Conservation (phyloP, 805 yeast species). For the Candida gorgasii region DNA sequence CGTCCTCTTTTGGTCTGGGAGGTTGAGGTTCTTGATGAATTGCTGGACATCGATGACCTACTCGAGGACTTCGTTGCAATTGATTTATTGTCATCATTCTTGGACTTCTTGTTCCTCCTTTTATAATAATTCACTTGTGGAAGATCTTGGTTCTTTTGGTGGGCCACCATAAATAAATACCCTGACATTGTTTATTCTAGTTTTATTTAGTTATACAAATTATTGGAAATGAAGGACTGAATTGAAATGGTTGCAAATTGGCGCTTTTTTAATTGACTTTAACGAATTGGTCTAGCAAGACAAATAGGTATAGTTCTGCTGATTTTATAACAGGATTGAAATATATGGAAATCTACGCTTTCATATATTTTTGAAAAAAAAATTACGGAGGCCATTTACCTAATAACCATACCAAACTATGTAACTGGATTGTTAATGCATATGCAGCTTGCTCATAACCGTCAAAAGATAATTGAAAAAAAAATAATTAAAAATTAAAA, state of each 20-base stretch:
- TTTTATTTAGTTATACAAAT: background rate
- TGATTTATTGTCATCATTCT: conserved; percentile 12
- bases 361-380: background rate
- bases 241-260: background rate
- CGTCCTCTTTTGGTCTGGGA: background rate
- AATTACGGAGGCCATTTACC: background rate
- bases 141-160: conserved; percentile 11
- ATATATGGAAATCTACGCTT: background rate
- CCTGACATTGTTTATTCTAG: conserved; percentile 14
- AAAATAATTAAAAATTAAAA: background rate
- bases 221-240: background rate
- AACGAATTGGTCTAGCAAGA: too few relatives aligned
- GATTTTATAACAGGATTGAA: too few relatives aligned
- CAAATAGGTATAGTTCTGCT: too few relatives aligned
- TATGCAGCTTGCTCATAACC: conserved; percentile 2
- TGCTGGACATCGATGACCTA: conserved; percentile 12
- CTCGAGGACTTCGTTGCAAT: conserved; percentile 11
- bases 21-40: background rate
- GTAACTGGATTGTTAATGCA: background rate
- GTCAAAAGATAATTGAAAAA: background rate
- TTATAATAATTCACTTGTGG: conserved; percentile 2
- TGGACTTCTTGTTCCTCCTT: background rate
- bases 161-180: conserved; percentile 15
- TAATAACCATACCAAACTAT: background rate
- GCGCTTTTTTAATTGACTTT: too few relatives aligned